Conservation (phyloP, 192 early-diverging fungal species). For the Gigaspora rosea region DNA sequence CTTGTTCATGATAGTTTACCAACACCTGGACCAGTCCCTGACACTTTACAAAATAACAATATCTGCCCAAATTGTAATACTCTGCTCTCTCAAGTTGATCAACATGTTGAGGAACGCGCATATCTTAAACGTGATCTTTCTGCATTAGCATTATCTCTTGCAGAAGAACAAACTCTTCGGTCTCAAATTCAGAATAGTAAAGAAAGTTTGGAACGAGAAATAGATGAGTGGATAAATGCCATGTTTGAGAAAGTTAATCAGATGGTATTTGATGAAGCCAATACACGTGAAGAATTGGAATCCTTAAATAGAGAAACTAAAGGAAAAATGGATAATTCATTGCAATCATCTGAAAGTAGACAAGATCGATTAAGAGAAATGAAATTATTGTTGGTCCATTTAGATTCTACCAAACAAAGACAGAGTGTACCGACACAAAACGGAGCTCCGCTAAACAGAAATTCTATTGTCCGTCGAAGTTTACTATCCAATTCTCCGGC, state of each 20-base stretch:
- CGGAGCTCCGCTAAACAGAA: neutral
- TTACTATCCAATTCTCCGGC: slow-evolving; percentile 22
- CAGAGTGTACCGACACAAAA: slow-evolving; percentile 21
- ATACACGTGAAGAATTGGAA: slow-evolving; percentile 38
- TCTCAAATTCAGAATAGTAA: slow-evolving; percentile 38
- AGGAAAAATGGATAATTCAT: slow-evolving; percentile 25
- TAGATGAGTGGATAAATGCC: slow-evolving; percentile 42
- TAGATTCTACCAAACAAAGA: slow-evolving; percentile 47
- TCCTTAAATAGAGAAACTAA: slow-evolving; percentile 36
- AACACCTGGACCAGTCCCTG: slow-evolving; percentile 3
- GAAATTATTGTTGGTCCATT: slow-evolving; percentile 45
- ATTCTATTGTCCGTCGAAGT: slow-evolving; percentile 22
- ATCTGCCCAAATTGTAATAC: slow-evolving; percentile 47
- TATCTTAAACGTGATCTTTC: slow-evolving; percentile 50
- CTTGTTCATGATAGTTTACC: neutral
- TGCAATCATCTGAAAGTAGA: slow-evolving; percentile 38
- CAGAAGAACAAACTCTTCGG: slow-evolving; percentile 44
- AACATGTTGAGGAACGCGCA: slow-evolving; percentile 52
- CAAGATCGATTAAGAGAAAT: slow-evolving; percentile 43
- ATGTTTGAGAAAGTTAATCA: slow-evolving; percentile 47
- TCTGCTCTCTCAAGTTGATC: slow-evolving; percentile 48
- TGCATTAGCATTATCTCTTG: slow-evolving; percentile 40
- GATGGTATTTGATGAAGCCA: slow-evolving; percentile 51
- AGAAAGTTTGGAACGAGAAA: slow-evolving; percentile 43
- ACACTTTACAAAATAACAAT: slow-evolving; percentile 9